Evolutionary conservation across 805 yeast species (phyloP), one percentile per base, ranked within the genome.

Genomic region (Suhomyces sp.): DNA sequence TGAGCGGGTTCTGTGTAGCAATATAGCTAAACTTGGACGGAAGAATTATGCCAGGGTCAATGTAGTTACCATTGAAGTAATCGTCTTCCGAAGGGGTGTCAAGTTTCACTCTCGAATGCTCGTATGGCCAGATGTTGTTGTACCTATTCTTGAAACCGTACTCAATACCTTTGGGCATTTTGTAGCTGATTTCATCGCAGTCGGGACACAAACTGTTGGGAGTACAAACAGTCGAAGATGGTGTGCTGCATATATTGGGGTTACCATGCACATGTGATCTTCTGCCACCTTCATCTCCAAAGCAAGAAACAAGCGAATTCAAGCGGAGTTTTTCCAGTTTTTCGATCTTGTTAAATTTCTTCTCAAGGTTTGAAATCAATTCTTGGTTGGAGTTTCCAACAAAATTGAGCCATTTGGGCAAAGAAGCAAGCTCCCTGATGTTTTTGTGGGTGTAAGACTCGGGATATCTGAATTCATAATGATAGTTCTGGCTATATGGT

Each of bases 71-170:
- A 54, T 76, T 76, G 61, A 76, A 72, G 59, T 76, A 76, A 53
- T 76, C 80, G 53, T 72, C 76, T 15, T 51, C 53, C 1, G 68
- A 57, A 31, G 57, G 56, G 22, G 57, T 56, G 27, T 57, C 57
- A 29, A 74, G 53, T 46, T 66, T 71, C 13, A 76, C 80, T 44
- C 80, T 60, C 2, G 80, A 75, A 53, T 76, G 81, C 58, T 76
- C 81, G 58, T 75, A 76, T 0, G 81, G 81, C 79, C 79, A 76
- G 8, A 76, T 68, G 49, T 76, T 76, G 37, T 74, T 71, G 61
- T 76, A 76, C 45, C 81, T 59, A 54, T 76, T 57, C 37, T 57
- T 57, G 46, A 54, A 57, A 3, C 60, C 60, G 27, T 64, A 69
- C 53, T 76, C 81, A 8, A 76, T 68, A 0, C 81, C 81, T 49